phyloP scores from a whole-genome alignment of 1,284 basidiomycete genomes.

The Sporisorium exsertum region DNA sequence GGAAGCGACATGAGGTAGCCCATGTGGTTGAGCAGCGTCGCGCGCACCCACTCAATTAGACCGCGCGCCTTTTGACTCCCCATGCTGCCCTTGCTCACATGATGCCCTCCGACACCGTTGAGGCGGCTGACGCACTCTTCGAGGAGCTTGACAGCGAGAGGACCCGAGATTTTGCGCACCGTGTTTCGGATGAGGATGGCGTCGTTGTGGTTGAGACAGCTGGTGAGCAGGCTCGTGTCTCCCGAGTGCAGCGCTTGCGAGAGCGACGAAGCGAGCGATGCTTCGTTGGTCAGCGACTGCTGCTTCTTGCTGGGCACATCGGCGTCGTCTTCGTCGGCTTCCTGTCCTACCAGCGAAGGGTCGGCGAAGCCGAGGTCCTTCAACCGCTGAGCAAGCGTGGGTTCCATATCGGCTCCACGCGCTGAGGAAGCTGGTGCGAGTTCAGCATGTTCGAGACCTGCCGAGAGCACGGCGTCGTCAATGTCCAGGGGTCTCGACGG shows the following conservation, averaged over 20 bases:
- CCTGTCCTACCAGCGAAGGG: conserved; percentile 35
- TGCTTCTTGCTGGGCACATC: conserved; percentile 36
- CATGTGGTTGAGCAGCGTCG: conserved; percentile 86
- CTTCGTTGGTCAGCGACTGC: conserved; percentile 76
- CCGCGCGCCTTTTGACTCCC: conserved; percentile 72
- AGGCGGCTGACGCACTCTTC: conserved; percentile 90
- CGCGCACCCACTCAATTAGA: conserved; percentile 88
- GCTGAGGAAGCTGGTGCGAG: conserved; percentile 16
- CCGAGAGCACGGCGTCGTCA: conserved; percentile 35
- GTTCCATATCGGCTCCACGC: conserved; percentile 35
- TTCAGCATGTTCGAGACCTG: conserved; percentile 35
- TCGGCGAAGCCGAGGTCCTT: conserved; percentile 50
- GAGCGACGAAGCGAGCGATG: conserved; percentile 91
- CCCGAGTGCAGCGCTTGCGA: conserved; percentile 96
- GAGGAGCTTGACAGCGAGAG: conserved; percentile 86
- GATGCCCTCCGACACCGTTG: conserved; percentile 77
- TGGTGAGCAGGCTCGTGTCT: conserved; percentile 87
- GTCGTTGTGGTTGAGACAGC: conserved; percentile 87
- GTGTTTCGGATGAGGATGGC: conserved; percentile 85
- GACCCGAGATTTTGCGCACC: conserved; percentile 86
- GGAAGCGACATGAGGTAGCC: conserved; percentile 94
- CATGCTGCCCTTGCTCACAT: conserved; percentile 58
- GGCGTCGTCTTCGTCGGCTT: conserved; percentile 41
- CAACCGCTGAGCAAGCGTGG: conserved; percentile 58
- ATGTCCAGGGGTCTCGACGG: conserved; percentile 32